Evolutionary conservation across 2,329 filamentous ascomycete genomes (phyloP).

Genomic region (Hymenoscyphus salicellus): DNA sequence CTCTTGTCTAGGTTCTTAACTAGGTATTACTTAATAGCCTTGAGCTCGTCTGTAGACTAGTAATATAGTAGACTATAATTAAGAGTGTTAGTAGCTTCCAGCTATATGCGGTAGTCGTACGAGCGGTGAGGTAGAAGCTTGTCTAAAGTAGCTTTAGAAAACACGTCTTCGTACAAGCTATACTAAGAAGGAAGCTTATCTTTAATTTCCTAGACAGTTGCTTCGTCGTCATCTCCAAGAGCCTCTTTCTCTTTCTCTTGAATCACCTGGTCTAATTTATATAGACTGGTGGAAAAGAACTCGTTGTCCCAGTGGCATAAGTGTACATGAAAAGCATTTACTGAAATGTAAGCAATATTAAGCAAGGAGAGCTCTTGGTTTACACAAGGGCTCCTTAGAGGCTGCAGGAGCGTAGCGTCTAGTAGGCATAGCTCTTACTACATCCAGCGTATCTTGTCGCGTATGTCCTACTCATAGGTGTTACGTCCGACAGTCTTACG

Average conservation of each 20-base stretch:
- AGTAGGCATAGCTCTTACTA: neutral
- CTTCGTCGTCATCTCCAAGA: neutral
- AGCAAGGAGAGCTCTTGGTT: neutral
- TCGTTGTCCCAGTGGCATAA: neutral
- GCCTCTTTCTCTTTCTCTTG: neutral
- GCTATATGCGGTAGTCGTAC: neutral
- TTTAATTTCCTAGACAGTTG: neutral
- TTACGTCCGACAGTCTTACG: neutral
- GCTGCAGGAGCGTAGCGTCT: neutral
- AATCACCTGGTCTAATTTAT: neutral
- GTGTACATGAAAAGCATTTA: neutral
- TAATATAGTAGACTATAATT: no score
- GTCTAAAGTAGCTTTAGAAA: conserved; percentile 14
- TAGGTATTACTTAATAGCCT: no score
- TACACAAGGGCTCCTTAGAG: neutral
- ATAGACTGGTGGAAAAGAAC: neutral
- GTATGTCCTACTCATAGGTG: neutral
- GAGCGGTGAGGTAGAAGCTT: conserved; percentile 14
- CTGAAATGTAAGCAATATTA: neutral
- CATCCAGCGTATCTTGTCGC: neutral
- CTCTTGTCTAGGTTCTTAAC: no score
- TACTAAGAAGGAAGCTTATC: neutral
- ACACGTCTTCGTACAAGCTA: conserved; percentile 13
- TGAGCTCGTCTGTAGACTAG: no score
- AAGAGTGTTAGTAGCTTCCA: neutral